These are phyloP conservation scores for Teratosphaeria destructans DNA, from an alignment of 2,329 filamentous ascomycete genomes.

Conservation along the genomic window DNA sequence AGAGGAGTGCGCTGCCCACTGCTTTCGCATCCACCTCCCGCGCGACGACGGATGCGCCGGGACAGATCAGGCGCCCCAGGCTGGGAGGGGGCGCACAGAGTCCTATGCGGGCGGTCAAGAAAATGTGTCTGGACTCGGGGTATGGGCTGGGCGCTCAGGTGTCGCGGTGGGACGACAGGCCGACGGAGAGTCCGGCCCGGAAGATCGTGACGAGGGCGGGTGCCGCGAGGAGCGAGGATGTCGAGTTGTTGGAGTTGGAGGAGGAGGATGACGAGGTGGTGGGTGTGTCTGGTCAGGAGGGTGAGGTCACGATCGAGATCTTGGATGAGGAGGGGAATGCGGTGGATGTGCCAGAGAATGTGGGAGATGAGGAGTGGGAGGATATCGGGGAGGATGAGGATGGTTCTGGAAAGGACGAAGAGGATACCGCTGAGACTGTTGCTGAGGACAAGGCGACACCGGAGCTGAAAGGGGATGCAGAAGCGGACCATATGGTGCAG, in stretches of 20 bases:
- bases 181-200: constrained; percentile 15
- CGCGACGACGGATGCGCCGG: neutral
- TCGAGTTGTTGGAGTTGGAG: constrained; percentile 13
- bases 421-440: neutral
- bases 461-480: neutral
- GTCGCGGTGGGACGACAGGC: constrained; percentile 17
- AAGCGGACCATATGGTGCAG: neutral
- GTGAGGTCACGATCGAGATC: constrained; percentile 16
- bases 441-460: neutral
- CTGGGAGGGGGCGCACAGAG: neutral
- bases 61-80: constrained; percentile 1
- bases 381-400: constrained; percentile 18
- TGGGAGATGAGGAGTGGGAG: constrained; percentile 8
- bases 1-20: constrained; percentile 17
- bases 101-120: constrained; percentile 35
- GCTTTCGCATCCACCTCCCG: neutral
- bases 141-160: constrained; percentile 11
- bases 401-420: neutral
- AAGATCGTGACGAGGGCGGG: constrained; percentile 20
- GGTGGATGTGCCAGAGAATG: constrained; percentile 7
- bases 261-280: constrained; percentile 13
- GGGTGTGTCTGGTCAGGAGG: neutral
- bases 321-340: constrained; percentile 16
- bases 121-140: constrained; percentile 26
- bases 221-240: neutral